Conservation (phyloP, 2,329 filamentous ascomycete genomes). For the Didymella pinodella region DNA sequence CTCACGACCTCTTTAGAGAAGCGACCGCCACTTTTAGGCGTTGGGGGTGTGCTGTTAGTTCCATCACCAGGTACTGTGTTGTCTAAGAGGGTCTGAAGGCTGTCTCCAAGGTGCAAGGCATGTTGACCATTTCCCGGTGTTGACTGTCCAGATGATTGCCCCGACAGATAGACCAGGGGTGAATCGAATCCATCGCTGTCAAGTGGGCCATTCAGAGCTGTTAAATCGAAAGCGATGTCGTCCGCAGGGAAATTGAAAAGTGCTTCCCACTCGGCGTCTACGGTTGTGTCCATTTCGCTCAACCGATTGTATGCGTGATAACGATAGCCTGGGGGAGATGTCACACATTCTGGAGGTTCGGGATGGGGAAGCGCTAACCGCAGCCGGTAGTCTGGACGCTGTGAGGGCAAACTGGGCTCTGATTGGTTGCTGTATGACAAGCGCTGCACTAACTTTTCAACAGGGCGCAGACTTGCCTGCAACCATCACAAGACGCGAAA, state of each 20-base stretch:
- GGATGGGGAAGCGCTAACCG: conserved; percentile 13
- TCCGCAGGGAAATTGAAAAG: conserved; percentile 12
- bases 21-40: conserved; percentile 21
- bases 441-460: not conserved
- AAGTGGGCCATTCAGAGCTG: conserved; percentile 2
- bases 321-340: conserved; percentile 3
- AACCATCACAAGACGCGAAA: conserved; percentile 8
- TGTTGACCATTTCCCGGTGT: conserved; percentile 14
- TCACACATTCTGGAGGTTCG: conserved; percentile 9
- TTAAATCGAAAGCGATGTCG: conserved; percentile 8
- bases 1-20: conserved; percentile 38
- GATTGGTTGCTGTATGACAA: conserved; percentile 16
- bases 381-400: conserved; percentile 14
- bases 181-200: conserved; percentile 20
- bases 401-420: conserved; percentile 4
- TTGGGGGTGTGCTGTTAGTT: not conserved
- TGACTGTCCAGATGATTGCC: conserved; percentile 19
- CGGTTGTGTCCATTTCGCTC: conserved; percentile 7
- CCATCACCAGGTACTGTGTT: not conserved
- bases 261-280: conserved; percentile 18
- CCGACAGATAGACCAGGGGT: conserved; percentile 11
- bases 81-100: conserved; percentile 8
- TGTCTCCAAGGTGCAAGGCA: conserved; percentile 8
- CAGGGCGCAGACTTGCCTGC: conserved; percentile 9
- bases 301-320: conserved; percentile 17